A percentile compares a stretch with the other conserved stretches of the same genome.
Evolutionary conservation across 768 basidiomycete genomes (phyloP).

Genomic region (Neoboletus magnificus): DNA sequence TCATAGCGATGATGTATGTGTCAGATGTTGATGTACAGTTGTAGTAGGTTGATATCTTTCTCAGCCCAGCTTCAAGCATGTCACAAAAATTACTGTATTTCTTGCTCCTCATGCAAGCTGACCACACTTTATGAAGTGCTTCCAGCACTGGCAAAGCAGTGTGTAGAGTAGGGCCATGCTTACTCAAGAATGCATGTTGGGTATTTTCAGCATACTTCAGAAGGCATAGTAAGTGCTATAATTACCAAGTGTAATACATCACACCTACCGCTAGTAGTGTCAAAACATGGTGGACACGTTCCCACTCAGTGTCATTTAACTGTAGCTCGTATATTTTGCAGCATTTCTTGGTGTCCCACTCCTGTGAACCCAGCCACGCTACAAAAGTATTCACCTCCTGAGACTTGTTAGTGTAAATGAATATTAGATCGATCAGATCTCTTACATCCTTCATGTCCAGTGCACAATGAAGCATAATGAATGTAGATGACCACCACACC

Average conservation of each 20-base stretch:
- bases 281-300: background rate
- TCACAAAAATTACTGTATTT: too few species aligned
- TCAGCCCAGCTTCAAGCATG: too few species aligned
- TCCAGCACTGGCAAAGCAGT: background rate
- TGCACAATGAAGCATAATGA: background rate
- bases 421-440: background rate
- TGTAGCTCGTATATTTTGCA: background rate
- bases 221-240: background rate
- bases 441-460: background rate
- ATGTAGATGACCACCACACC: background rate
- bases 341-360: background rate
- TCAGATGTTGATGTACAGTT: too few species aligned
- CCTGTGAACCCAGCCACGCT: background rate
- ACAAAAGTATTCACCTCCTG: background rate
- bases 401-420: background rate
- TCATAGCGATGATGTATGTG: too few species aligned
- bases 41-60: too few species aligned
- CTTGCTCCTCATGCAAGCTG: background rate
- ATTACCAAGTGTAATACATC: background rate
- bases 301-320: background rate
- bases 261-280: background rate
- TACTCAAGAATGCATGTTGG: background rate
- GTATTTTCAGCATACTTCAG: background rate
- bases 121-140: background rate
- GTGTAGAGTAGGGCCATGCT: background rate